Evolutionary conservation across 163 green algal species (phyloP).

Genomic region (Scenedesmus sp.): DNA sequence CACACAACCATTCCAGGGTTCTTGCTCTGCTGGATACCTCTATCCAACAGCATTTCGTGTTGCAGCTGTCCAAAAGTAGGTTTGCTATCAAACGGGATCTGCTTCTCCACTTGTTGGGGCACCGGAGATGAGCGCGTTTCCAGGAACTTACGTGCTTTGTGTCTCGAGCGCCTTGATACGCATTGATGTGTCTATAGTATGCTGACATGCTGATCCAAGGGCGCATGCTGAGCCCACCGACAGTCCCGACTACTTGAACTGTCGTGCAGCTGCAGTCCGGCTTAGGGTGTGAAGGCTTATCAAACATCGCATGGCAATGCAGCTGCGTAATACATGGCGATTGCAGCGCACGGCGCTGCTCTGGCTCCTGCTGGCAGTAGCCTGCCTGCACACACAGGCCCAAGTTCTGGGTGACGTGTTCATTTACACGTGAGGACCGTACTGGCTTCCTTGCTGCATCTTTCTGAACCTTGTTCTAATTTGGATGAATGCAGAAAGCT

Average conservation of each 20-base stretch:
- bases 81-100: too few species aligned
- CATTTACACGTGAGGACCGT: slow-evolving; percentile 31
- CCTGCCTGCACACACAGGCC: neutral
- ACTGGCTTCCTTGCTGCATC: neutral
- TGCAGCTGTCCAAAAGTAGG: neutral
- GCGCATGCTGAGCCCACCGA: neutral
- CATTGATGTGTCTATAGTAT: too few species aligned
- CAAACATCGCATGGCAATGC: neutral
- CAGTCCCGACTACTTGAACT: neutral
- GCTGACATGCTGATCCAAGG: neutral
- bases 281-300: neutral
- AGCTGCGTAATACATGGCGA: slow-evolving; percentile 51
- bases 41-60: neutral
- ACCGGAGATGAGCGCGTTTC: neutral
- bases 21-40: neutral
- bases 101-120: neutral
- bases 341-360: slow-evolving; percentile 34
- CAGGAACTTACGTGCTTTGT: neutral
- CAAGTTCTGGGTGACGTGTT: slow-evolving; percentile 45
- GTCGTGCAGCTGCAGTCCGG: neutral
- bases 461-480: neutral
- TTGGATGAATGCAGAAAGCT: neutral
- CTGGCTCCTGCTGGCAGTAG: slow-evolving; percentile 32
- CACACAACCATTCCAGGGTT: neutral
- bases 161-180: neutral